phyloP scores from a whole-genome alignment of 257 asterid species.

The Penstemon newberryi region DNA sequence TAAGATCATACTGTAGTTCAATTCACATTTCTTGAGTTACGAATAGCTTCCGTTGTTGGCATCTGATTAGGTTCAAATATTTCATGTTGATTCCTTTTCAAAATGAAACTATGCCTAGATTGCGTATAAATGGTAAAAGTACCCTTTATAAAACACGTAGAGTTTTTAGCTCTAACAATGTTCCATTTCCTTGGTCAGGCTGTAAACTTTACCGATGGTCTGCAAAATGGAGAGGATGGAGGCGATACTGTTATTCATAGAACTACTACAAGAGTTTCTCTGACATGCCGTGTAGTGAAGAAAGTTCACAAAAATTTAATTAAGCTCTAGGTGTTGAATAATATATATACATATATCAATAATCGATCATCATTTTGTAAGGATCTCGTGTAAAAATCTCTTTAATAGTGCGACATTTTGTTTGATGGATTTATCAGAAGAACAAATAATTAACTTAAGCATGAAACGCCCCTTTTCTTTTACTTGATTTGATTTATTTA shows the following conservation, averaged over 20 bases:
- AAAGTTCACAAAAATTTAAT: slow-evolving; percentile 65
- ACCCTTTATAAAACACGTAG: no score
- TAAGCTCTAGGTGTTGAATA: slow-evolving; percentile 43
- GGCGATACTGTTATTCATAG: slow-evolving; percentile 48
- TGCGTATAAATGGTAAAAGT: no score
- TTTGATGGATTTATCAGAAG: background rate
- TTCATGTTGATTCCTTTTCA: no score
- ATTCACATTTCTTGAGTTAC: no score
- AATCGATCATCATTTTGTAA: slow-evolving; percentile 5
- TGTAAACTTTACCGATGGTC: slow-evolving; percentile 43
- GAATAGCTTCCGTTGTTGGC: no score
- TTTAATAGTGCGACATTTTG: background rate
- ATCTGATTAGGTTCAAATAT: no score
- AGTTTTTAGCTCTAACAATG: no score
- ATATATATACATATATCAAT: slow-evolving; percentile 8
- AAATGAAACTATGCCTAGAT: no score
- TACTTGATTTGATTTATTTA: background rate
- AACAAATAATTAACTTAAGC: background rate
- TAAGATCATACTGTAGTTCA: slow-evolving; percentile 22
- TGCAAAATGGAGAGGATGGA: slow-evolving; percentile 33
- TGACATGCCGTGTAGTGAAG: slow-evolving; percentile 77
- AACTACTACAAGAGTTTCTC: slow-evolving; percentile 71
- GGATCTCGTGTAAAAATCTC: slow-evolving; percentile 5
- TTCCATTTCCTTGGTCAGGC: slow-evolving; percentile 42
- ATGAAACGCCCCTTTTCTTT: background rate